Evolutionary conservation across 2,329 filamentous ascomycete species (phyloP), one percentile per base, ranked within the genome.

Genomic region (Penicillium capsulatum): DNA sequence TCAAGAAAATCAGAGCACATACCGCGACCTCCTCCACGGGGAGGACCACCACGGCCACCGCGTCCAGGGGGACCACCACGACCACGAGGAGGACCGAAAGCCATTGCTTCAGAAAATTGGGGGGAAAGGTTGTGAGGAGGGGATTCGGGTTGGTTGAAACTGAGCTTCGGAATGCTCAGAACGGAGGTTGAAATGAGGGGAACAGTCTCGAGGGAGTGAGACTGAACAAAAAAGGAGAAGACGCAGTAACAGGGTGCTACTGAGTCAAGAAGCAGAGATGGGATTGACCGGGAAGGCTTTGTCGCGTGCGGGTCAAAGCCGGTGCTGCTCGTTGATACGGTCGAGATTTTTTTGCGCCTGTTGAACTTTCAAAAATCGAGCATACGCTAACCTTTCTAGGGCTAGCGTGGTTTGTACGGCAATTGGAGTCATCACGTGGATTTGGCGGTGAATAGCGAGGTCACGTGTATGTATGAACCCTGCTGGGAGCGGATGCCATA

Each of bases 281-380:
- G 40, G 42, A 48, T 50, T 53, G 51, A 54, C 53, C 49, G 46
- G 50, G 40, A 40, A 50, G 44, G 54, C 48, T 50, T 42, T 50
- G 48, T 58, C 53, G 57, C 45, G 44, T 50, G 48, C 60, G 45
- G 55, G 50, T 63, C 54, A 51, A 59, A 52, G 55, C 59, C 57
- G 57, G 42, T 61, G 58, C 55, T 63, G 49, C 58, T 64, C 59
- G 60, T 55, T 60, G 60, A 54, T 61, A 54, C 59, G 53, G 59
- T 59, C 60, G 60, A 65, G 60, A 61, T 58, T 63, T 64, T 63
- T 63, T 56, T 54, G 58, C 58, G 57, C 55, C 57, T 60, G 57
- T 52, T 54, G 59, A 60, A 61, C 59, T 61, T 61, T 63, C 58
- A 47, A 61, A 65, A 65, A 65, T 64, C 62, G 54, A 60, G 54